A percentile compares a stretch with the other conserved stretches of the same genome.
These are phyloP conservation scores for Chaetoceros muelleri DNA, from an alignment of 108 stramenopile genomes.

Conservation along the genomic window DNA sequence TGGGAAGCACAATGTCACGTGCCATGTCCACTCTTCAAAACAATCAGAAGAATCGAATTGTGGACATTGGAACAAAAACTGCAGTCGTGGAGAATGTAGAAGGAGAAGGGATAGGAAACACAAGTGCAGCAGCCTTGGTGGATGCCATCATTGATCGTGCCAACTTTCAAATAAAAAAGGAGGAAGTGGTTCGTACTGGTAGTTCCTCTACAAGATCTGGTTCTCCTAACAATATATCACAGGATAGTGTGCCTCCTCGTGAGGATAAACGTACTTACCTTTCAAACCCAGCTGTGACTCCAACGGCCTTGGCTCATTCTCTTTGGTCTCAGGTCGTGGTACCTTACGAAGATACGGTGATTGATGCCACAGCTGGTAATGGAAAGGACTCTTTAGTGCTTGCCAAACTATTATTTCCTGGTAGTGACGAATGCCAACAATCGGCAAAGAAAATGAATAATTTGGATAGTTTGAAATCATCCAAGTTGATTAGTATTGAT, in stretches of 20 bases:
- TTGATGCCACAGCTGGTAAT: constrained; percentile 82
- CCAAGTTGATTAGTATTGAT: constrained; percentile 62
- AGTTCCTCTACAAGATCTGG: not conserved
- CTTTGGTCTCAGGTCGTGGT: constrained; percentile 48
- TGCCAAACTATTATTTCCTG: constrained; percentile 42
- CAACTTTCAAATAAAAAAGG: not conserved
- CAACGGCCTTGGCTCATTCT: constrained; percentile 59
- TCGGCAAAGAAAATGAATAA: not conserved
- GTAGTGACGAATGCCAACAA: too few relatives aligned
- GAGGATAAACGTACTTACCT: constrained; percentile 25
- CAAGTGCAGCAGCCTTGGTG: not conserved
- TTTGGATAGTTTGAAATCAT: not conserved
- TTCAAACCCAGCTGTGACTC: constrained; percentile 46
- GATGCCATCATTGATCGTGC: not conserved
- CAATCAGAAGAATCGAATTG: too few relatives aligned
- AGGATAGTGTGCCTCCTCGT: not conserved
- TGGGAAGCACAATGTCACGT: not conserved
- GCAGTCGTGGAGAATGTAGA: not conserved
- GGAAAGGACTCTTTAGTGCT: constrained; percentile 51
- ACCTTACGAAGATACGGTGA: constrained; percentile 44
- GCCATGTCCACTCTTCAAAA: not conserved
- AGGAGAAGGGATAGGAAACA: not conserved
- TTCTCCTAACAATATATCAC: not conserved
- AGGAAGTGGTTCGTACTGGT: too few relatives aligned
- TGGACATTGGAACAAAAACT: too few relatives aligned